These are phyloP conservation scores for Cymodocea nodosa DNA, from an alignment of 116 monocot species.

Conservation along the genomic window DNA sequence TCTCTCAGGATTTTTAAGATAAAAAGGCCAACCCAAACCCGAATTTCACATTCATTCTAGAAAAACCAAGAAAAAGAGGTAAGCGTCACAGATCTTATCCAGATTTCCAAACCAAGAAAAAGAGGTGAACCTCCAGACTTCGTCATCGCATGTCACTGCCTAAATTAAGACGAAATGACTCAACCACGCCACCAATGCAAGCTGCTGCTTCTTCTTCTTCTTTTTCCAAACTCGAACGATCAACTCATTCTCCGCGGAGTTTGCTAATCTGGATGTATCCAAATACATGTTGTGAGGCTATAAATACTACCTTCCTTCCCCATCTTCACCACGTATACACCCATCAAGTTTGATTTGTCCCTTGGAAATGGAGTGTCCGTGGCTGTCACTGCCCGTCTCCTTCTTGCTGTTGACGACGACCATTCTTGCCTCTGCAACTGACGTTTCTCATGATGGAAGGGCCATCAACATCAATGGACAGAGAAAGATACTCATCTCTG, in stretches of 20 bases:
- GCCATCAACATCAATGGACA: constrained; percentile 9
- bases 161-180: too few relatives aligned
- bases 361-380: background rate
- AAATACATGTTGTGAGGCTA: background rate
- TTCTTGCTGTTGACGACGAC: background rate
- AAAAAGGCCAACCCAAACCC: too few relatives aligned
- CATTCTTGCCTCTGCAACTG: background rate
- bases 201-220: background rate
- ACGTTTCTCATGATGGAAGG: constrained; percentile 17
- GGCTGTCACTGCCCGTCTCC: background rate
- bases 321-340: too few relatives aligned
- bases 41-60: too few relatives aligned
- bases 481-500: constrained; percentile 13
- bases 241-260: too few relatives aligned
- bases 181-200: too few relatives aligned
- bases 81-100: background rate
- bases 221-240: background rate
- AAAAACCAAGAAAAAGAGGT: too few relatives aligned
- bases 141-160: too few relatives aligned
- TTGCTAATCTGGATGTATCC: too few relatives aligned
- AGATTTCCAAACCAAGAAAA: background rate
- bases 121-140: too few relatives aligned
- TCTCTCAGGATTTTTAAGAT: too few relatives aligned
- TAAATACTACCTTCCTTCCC: background rate
- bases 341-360: background rate